Evolutionary conservation across 257 asterid species (phyloP), one percentile per base, ranked within the genome.

Genomic region (Solanum infundibuliforme): DNA sequence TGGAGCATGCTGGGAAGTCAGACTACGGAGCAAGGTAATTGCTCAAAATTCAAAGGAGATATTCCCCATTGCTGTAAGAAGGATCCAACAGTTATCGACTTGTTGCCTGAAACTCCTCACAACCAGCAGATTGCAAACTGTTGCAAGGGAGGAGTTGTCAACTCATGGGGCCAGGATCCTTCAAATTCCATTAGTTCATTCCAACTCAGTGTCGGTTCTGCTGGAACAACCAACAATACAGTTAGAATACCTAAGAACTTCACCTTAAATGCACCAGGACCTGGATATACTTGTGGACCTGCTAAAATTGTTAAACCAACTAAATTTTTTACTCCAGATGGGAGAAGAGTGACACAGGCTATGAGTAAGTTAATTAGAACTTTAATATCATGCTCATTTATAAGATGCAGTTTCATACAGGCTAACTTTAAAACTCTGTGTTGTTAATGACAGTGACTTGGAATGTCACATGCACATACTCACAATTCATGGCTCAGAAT

Each of bases 1-100:
- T 95, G 98, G 98, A 90, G 87, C 90, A 94, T 93, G 98, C 86
- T 93, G 90, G 99, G 98, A 55, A 92, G 89, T 69, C 98, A 95
- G 89, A 86, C 98, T 0, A 94, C 95, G 0, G 98, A 96, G 74
- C 98, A 95, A 91, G 99, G 99, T 58, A 96, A 96, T 91, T 96
- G 98, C 86, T 95, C 98, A 6, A 95, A 85, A 87, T 95, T 73
- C 77, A 93, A 95, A 89, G 93, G 92, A 74, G 94, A 91, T 55
- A 60, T 90, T 60, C 98, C 98, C 2, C 98, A 96, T 91, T 94
- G 98, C 87, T 96, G 98, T 88, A 92, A 91, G 90, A 94, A 93
- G 88, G 93, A 93, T 52, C 98, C 98, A 21, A 92, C 94, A 0
- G 94, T 96, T 11, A 94, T 96, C 7, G 98, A 96, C 88, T 90